These are phyloP conservation scores for Thuidium tamariscinum DNA, from an alignment of 225 moss, liverwort and hornwort genomes.

Conservation along the genomic window DNA sequence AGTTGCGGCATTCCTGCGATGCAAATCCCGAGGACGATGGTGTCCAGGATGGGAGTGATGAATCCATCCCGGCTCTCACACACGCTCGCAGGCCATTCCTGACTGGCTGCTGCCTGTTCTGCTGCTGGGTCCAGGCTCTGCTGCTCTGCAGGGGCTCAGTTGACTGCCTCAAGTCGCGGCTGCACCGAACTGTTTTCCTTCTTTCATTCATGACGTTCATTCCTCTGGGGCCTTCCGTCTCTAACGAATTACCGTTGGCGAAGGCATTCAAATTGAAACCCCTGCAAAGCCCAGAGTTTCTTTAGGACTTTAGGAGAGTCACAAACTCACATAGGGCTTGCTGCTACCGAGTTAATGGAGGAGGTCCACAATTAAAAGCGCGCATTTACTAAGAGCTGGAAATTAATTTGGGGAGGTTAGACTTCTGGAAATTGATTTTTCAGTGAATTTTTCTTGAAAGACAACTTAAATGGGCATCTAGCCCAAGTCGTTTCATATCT, in stretches of 20 bases:
- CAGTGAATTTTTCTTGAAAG: not conserved
- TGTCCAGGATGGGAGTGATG: not conserved
- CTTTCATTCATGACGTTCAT: not conserved
- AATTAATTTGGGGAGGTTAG: not conserved
- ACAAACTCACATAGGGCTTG: too few species aligned
- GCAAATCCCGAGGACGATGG: not conserved
- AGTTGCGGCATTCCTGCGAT: not conserved
- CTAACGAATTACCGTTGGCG: constrained; percentile 2
- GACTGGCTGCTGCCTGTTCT: not conserved
- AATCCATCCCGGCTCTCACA: not conserved
- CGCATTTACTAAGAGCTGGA: not conserved
- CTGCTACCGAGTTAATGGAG: not conserved
- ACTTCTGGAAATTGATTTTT: not conserved
- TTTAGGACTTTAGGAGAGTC: too few species aligned
- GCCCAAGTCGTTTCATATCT: not conserved
- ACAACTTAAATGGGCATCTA: not conserved
- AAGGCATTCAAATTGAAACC: not conserved
- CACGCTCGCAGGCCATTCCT: not conserved
- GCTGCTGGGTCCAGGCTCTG: not conserved
- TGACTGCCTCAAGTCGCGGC: not conserved
- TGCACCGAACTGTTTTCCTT: not conserved
- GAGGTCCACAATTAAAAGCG: not conserved
- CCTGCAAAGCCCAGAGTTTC: not conserved
- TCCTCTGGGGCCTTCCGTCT: not conserved
- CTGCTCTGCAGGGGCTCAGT: not conserved